phyloP scores from a whole-genome alignment of 2,329 filamentous ascomycete species.

The Penicillium sp. region DNA sequence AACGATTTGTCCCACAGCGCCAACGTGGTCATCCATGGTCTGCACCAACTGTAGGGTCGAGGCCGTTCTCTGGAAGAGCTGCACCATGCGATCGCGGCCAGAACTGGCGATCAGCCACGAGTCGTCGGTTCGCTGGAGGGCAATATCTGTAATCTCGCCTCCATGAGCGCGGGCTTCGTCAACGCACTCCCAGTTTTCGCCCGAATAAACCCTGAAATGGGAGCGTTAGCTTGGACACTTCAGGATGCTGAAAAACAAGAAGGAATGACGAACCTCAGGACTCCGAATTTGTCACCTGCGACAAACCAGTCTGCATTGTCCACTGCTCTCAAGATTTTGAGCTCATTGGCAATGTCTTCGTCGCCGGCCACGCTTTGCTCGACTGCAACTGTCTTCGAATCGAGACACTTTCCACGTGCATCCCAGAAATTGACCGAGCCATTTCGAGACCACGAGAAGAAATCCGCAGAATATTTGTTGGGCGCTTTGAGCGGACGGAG shows the following conservation, averaged over 20 bases:
- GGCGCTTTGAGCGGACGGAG: constrained; percentile 66
- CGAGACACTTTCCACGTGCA: constrained; percentile 68
- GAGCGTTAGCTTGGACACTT: constrained; percentile 23
- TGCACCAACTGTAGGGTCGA: constrained; percentile 77
- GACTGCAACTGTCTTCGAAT: constrained; percentile 67
- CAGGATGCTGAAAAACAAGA: neutral
- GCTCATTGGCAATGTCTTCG: constrained; percentile 56
- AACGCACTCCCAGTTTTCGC: constrained; percentile 62
- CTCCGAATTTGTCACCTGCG: constrained; percentile 85
- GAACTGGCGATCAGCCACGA: constrained; percentile 76
- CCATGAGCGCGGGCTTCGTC: constrained; percentile 84
- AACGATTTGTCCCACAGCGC: constrained; percentile 76
- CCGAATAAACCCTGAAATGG: constrained; percentile 34
- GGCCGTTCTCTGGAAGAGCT: constrained; percentile 72
- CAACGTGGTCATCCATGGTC: constrained; percentile 88
- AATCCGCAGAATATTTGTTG: constrained; percentile 68
- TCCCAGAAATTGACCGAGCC: constrained; percentile 85
- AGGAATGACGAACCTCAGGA: constrained; percentile 59
- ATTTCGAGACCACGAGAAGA: constrained; percentile 85
- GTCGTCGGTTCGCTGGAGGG: constrained; percentile 66
- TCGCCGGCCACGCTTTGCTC: constrained; percentile 60
- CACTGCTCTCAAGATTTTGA: constrained; percentile 63
- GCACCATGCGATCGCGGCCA: constrained; percentile 86
- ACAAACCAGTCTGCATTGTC: constrained; percentile 68
- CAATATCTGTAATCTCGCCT: constrained; percentile 80